Evolutionary conservation across 768 basidiomycete species (phyloP), one percentile per base, ranked within the genome.

Genomic region (Boletus edulis): DNA sequence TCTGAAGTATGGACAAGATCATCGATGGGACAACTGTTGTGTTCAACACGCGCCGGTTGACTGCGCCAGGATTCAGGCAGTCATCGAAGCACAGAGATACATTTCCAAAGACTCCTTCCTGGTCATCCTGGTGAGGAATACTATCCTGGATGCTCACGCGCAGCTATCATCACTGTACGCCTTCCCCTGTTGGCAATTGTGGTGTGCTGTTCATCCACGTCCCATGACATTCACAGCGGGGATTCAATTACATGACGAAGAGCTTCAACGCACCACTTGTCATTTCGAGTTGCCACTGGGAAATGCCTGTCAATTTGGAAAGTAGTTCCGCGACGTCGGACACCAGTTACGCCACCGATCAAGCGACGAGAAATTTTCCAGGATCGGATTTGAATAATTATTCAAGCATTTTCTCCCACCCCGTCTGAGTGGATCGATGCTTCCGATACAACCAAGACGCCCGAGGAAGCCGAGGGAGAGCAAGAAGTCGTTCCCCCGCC

Each of bases 11-110:
- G n/a, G n/a, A n/a, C n/a, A n/a, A n/a, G n/a, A n/a, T n/a, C n/a
- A n/a, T n/a, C n/a, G n/a, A 12, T 17, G 13, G 3, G 29, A 27
- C 42, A 49, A 2, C 46, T 12, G 35, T 17, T 10, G 42, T 44
- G 14, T 49, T 54, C 12, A 39, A 57, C 17, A 40, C 29, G 42
- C 52, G 12, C 52, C 54, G 8, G 17, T 44, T 2, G 56, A 57
- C 17, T 54, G 56, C 13, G 48, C 47, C 24, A 45, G 56, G 32
- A 54, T 57, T 14, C 56, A 18, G 15, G 52, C 52, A 20, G 56
- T 46, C 11, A 13, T 54, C 18, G 38, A n/a, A n/a, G n/a, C n/a
- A n/a, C n/a, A n/a, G n/a, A n/a, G n/a, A n/a, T n/a, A n/a, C n/a
- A n/a, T 42, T 11, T 37, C 53, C 53, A n/a, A 55, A 57, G 14